Percentiles rank a stretch among this genome's conserved stretches.
phyloP scores from a whole-genome alignment of 2,329 filamentous ascomycete genomes.

The Westerdykella aurantiaca region DNA sequence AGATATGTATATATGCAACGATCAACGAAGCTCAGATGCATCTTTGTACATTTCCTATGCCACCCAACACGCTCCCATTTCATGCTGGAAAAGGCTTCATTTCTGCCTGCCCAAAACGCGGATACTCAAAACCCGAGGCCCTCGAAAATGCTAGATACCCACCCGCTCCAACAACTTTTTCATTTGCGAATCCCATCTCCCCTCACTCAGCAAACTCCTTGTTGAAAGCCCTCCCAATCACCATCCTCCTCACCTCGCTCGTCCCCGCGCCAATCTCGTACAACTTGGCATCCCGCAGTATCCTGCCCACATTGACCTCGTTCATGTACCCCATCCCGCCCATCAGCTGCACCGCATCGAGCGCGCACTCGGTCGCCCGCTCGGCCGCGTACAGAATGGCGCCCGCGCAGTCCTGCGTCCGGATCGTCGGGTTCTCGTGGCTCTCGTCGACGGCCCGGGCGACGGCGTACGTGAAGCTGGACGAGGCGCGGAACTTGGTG shows the following conservation, averaged over 20 bases:
- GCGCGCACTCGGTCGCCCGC: slow-evolving; percentile 75
- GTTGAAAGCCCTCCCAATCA: slow-evolving; percentile 89
- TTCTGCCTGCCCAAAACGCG: too few species aligned
- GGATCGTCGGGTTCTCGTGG: slow-evolving; percentile 52
- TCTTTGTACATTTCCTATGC: too few species aligned
- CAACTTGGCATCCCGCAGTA: slow-evolving; percentile 71
- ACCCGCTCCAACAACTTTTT: too few species aligned
- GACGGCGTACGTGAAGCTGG: slow-evolving; percentile 82
- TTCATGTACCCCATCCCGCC: slow-evolving; percentile 96
- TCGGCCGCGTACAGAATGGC: slow-evolving; percentile 92
- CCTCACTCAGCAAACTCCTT: slow-evolving; percentile 59
- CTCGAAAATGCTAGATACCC: too few species aligned
- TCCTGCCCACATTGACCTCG: slow-evolving; percentile 82
- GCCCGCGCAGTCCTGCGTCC: slow-evolving; percentile 88
- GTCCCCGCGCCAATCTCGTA: slow-evolving; percentile 98
- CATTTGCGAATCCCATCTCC: neutral
- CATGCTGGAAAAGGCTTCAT: too few species aligned
- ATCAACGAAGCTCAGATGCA: too few species aligned
- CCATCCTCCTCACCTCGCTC: slow-evolving; percentile 87
- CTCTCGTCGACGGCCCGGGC: slow-evolving; percentile 65
- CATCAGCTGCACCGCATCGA: slow-evolving; percentile 86
- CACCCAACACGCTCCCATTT: too few species aligned
- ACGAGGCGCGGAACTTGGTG: slow-evolving; percentile 77
- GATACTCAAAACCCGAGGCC: too few species aligned
- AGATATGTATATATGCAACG: too few species aligned